Base-by-base conservation (phyloP, 1,284 basidiomycete species). In the Gomphus sp. region DNA sequence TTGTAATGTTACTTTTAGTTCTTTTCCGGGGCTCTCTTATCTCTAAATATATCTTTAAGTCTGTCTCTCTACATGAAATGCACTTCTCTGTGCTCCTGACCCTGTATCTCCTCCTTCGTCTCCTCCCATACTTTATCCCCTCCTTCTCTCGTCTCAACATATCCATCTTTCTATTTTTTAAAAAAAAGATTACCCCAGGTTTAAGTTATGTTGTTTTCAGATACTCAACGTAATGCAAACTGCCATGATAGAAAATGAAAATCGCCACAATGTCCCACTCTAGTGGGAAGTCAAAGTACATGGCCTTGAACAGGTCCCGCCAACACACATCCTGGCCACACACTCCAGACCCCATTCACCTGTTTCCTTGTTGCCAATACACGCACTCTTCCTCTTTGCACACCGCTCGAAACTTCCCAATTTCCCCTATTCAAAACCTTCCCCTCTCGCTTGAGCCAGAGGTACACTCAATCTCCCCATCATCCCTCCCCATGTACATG, bases 391-490 rank as follows among this genome's bases (percentile, higher is more conserved):
- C 31, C 74, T 84, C 41, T 78, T 78, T 0, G 65, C 76, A 0
- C 73, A 82, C 65, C 85, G 83, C 60, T 67, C 81, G 8, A 72
- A 74, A 33, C 73, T 86, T 4, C 79, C 80, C 0, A n/a, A 69
- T 0, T 70, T 81, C 0, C 53, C 41, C 0, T 69, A 72, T 0
- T 53, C 62, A 8, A 16, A 50, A 10, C 41, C 57, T 18, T 34
- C 18, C 4, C 3, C 7, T 0, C 22, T 48, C 4, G 7, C 47
- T n/a, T 6, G 2, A 6, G 41, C 18, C 28, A 22, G 33, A 2
- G 4, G 16, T 43, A 55, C 18, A 10, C 22, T 25, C 54, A 68
- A 72, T 43, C 65, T 82, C 41, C 78, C 79, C 16, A 70, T 82
- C 22, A 70, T 81, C 6, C 74, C 76, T 2, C 60, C 82, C 58